Conservation (phyloP, 768 basidiomycete genomes). For the Daedalea quercina region DNA sequence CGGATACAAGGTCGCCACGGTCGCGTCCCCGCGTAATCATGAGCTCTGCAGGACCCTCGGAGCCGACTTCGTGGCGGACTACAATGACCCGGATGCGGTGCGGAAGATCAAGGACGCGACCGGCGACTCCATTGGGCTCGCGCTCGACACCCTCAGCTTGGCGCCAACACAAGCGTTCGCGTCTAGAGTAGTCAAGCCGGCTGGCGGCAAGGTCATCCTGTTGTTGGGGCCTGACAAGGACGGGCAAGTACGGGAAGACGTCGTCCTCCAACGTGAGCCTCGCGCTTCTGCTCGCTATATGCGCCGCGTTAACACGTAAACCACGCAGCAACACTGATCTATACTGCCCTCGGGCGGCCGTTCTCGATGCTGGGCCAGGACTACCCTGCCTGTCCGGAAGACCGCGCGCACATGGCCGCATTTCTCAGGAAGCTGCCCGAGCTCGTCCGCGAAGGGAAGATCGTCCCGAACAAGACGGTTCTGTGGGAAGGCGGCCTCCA, state of each 20-base stretch:
- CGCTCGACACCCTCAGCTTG: conserved; percentile 15
- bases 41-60: conserved; percentile 31
- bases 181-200: conserved; percentile 3
- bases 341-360: conserved; percentile 4
- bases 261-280: conserved; percentile 1
- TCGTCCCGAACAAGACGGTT: conserved; percentile 15
- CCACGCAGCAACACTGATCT: conserved; percentile 6
- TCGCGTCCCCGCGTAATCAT: conserved; percentile 28
- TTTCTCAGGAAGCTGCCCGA: conserved; percentile 11
- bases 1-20: conserved; percentile 27
- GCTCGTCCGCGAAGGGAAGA: conserved; percentile 9
- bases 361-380: conserved; percentile 3
- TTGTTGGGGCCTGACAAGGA: conserved; percentile 1
- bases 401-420: conserved; percentile 8
- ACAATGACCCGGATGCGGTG: conserved; percentile 19
- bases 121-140: conserved; percentile 10
- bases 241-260: not conserved
- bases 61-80: conserved; percentile 28
- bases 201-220: conserved; percentile 6
- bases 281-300: not conserved
- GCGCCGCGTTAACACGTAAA: not conserved
- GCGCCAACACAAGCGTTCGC: conserved; percentile 4
- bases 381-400: conserved; percentile 7
- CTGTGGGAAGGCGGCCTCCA: conserved; percentile 15
- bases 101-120: conserved; percentile 19